Conservation (phyloP, 2,329 filamentous ascomycete species). For the Cadophora sp. region DNA sequence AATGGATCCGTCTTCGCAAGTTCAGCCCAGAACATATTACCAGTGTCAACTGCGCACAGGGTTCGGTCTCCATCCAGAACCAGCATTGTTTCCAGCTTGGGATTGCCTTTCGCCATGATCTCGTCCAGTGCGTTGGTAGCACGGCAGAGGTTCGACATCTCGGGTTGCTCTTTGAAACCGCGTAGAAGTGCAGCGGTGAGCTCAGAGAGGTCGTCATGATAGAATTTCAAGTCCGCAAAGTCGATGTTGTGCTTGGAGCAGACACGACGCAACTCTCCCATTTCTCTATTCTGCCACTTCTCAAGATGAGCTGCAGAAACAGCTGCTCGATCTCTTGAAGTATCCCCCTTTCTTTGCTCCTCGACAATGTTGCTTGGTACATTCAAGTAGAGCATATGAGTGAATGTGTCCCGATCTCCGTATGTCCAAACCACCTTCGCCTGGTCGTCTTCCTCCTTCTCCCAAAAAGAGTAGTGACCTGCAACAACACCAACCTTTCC, state of each 20-base stretch:
- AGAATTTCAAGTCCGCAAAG: background rate
- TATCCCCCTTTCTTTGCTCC: slow-evolving; percentile 50
- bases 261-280: slow-evolving; percentile 48
- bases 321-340: slow-evolving; percentile 45
- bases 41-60: slow-evolving; percentile 57
- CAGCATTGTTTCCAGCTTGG: slow-evolving; percentile 52
- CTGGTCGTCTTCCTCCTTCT: slow-evolving; percentile 42
- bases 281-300: slow-evolving; percentile 56
- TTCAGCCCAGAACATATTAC: slow-evolving; percentile 55
- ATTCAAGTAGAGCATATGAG: slow-evolving; percentile 65
- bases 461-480: slow-evolving; percentile 64
- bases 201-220: too few relatives aligned
- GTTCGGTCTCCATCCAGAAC: slow-evolving; percentile 67
- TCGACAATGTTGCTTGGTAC: slow-evolving; percentile 48
- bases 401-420: slow-evolving; percentile 55
- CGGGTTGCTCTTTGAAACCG: slow-evolving; percentile 50
- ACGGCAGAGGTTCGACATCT: slow-evolving; percentile 48
- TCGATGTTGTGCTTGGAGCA: slow-evolving; percentile 54
- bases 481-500: slow-evolving; percentile 55
- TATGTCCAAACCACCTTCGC: slow-evolving; percentile 50
- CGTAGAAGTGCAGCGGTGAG: slow-evolving; percentile 40
- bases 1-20: slow-evolving; percentile 41
- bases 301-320: slow-evolving; percentile 49
- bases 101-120: slow-evolving; percentile 21
- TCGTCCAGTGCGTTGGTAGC: slow-evolving; percentile 27